A percentile compares a stretch with the other conserved stretches of the same genome.
Evolutionary conservation across 306 rosid genomes (phyloP).

Genomic region (Amphicarpaea edgeworthii): DNA sequence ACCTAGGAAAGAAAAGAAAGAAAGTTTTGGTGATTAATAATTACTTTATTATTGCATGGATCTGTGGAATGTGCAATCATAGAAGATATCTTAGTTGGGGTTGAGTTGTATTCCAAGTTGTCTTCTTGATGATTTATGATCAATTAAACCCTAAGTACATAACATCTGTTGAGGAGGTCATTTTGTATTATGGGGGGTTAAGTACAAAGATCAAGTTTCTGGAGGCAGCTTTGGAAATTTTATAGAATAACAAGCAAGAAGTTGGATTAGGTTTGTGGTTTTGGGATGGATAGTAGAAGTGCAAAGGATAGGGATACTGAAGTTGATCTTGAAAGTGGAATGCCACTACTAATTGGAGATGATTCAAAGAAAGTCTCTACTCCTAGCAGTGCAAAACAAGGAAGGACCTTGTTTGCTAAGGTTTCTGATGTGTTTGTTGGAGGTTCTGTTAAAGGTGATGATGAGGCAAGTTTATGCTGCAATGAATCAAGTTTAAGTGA

Average conservation of each 20-base stretch:
- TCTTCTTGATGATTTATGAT: slow-evolving; percentile 45
- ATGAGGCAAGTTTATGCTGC: slow-evolving; percentile 40
- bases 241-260: slow-evolving; percentile 28
- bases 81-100: slow-evolving; percentile 30
- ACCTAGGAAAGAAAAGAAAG: slow-evolving; percentile 25
- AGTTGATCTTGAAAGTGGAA: slow-evolving; percentile 78
- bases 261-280: slow-evolving; percentile 41
- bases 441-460: slow-evolving; percentile 55
- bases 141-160: slow-evolving; percentile 23
- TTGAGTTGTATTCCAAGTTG: slow-evolving; percentile 44
- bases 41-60: slow-evolving; percentile 12
- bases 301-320: slow-evolving; percentile 50
- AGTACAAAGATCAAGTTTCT: slow-evolving; percentile 36
- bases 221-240: slow-evolving; percentile 32
- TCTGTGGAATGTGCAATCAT: slow-evolving; percentile 33
- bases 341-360: slow-evolving; percentile 54
- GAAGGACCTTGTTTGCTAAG: slow-evolving; percentile 52
- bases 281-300: slow-evolving; percentile 58
- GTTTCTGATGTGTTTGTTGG: slow-evolving; percentile 56
- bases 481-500: slow-evolving; percentile 45
- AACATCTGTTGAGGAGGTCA: slow-evolving; percentile 33
- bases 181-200: slow-evolving; percentile 55
- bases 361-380: slow-evolving; percentile 54
- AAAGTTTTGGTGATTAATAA: slow-evolving; percentile 21
- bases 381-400: slow-evolving; percentile 48